Base-by-base conservation (phyloP, 1,139 yeast genomes). In the Kurtzmaniella quercitrusa region DNA sequence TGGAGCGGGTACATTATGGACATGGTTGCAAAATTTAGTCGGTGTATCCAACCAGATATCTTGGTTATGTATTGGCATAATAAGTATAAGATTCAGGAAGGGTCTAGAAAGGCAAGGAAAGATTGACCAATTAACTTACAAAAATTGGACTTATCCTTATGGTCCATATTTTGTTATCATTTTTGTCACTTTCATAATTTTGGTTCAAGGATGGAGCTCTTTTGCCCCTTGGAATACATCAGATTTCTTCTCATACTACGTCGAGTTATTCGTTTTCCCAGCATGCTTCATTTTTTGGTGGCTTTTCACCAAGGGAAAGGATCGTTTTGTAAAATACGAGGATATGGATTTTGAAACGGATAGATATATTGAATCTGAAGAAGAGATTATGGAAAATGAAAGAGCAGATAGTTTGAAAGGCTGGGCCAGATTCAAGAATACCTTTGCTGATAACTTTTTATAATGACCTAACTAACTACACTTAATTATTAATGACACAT, bases 281-380 rank as follows among this genome's bases (percentile, higher is more conserved):
- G 40, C 58, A 7, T 54, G 65, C 21, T 70, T 66, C 50, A 17
- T 62, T 3, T 46, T 63, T 41, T 70, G 74, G 74, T 77, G 82
- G 77, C 52, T 70, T 39, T 65, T 62, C 44, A 74, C 64, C 48
- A 65, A 71, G 43, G 68, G 70, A 4, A 62, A 63, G 44, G 84
- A 81, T 46, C 65, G 62, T 46, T 73, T 77, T 53, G 72, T 76
- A 10, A 67, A 63, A 41, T 58, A 63, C 5, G 71, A 68, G 44
- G 82, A 79, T 18, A 81, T 81, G 83, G 87, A 82, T 55, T 77
- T 81, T 43, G 83, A 75, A 42, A 73, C 82, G 9, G 86, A 80
- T 53, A 66, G 78, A 48, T 81, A 81, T 56, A 53, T 66, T 34
- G 77, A 74, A 48, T 65, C 78, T 3, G 70, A 66, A 40, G 81